Evolutionary conservation across 805 yeast genomes (phyloP), one percentile per base, ranked within the genome.

Genomic region (Pichia membranifaciens): DNA sequence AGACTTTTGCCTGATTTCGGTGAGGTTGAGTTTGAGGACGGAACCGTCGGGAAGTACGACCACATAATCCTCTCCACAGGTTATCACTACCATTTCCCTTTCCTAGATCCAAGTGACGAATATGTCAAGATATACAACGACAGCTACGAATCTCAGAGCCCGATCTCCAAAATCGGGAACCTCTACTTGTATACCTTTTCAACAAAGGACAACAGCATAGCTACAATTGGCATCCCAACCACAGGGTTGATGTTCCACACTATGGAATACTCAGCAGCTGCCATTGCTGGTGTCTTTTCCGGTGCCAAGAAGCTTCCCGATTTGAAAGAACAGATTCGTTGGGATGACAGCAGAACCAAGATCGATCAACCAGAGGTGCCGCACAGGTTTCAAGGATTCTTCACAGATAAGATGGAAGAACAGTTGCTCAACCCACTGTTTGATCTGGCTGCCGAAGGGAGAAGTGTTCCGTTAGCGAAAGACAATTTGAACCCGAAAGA

Each of bases 261-360:
- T 15, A 73, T 76, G 52, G 83, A 78, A 54, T 65, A 73, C 2
- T 62, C 68, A 41, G 76, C 79, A 1, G 74, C 78, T n/a, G 79
- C 81, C 0, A 63, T 78, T 43, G 77, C 79, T 15, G 82, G 82
- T n/a, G 73, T 75, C 4, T 78, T 80, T 78, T 65, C 78, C 2
- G 69, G 69, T 15, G 62, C 63, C 25, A 61, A 58, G 22, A 13
- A 51, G 10, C 56, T 76, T 22, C 81, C 82, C 1, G 38, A 68
- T 0, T 51, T 56, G 15, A 66, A 66, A 23, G 73, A 69, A 21
- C 78, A 74, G 55, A 47, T 45, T 17, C 48, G 55, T 8, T 70
- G 74, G 59, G 52, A 49, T 37, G 55, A 50, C 9, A 22, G 41
- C 16, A 49, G 52, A 28, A 50, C 50, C 4, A 43, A 49, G 21